Base-by-base conservation (phyloP, 1,284 basidiomycete genomes). In the Rhodotorula sp. region DNA sequence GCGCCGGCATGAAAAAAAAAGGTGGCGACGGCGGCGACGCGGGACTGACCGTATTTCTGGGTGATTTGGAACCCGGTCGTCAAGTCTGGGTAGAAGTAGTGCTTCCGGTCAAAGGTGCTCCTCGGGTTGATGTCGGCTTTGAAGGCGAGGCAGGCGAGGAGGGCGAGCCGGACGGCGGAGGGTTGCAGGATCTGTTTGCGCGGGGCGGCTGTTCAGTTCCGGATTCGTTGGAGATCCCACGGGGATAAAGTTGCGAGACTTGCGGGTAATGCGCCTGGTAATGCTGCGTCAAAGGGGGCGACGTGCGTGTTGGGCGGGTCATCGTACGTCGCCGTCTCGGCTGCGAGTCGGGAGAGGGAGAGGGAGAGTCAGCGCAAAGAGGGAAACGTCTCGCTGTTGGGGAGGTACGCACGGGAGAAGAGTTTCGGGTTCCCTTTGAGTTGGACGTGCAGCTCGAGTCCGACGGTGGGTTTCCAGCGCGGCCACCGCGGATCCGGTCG, bases 21-120 rank as follows among this genome's bases (percentile, higher is more conserved):
- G 34, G 34, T 18, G 21, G 5, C 7, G 7, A 23, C 14, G 26
- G 26, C 46, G 20, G 49, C 3, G n/a, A 57, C 51, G 15, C 8
- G 16, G 16, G 34, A 79, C 87, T 68, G 67, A 90, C 90, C 85
- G 81, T 98, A 97, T 76, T 93, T 91, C 80, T 98, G 96, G 0
- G 96, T 98, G 74, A 98, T 96, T 83, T 99, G 97, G 82, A 95
- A 99, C 0, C 95, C 96, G 5, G 90, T 85, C 0, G 97, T 93
- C 47, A 97, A 86, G 82, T 99, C 96, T 2, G 92, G 87, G 80
- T 99, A 99, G 82, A 98, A 98, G 81, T 99, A 99, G 81, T 99
- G 96, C 81, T 99, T 99, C 77, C 96, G 85, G 82, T 99, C 96
- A 77, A 97, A 97, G 57, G 60, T 79, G 75, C 69, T 73, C 12